Conservation (phyloP, 2,329 filamentous ascomycete species). For the Cryphonectria carpinicola region DNA sequence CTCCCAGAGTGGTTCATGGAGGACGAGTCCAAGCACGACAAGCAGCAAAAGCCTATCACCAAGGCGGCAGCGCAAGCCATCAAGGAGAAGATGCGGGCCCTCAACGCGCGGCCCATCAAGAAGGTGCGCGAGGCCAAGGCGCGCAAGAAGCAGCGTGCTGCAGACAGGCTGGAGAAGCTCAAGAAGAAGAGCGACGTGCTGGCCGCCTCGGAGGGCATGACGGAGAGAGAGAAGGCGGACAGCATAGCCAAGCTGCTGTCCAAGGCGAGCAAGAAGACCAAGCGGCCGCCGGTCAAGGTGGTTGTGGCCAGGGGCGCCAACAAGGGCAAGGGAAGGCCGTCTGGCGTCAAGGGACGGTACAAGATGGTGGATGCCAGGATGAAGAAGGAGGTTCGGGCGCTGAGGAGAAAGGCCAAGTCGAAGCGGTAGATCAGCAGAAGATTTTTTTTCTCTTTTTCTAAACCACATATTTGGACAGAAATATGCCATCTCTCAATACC, state of each 20-base stretch:
- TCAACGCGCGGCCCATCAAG: conserved; percentile 97
- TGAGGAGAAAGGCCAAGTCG: conserved; percentile 79
- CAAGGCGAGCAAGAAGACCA: conserved; percentile 84
- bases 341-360: conserved; percentile 57
- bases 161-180: conserved; percentile 87
- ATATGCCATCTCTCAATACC: neutral
- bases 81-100: conserved; percentile 88
- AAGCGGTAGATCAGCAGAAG: conserved; percentile 51
- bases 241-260: conserved; percentile 81
- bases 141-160: conserved; percentile 95
- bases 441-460: too few species aligned
- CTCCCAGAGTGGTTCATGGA: conserved; percentile 98
- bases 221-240: conserved; percentile 92
- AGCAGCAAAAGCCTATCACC: conserved; percentile 83
- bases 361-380: conserved; percentile 94
- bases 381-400: conserved; percentile 93
- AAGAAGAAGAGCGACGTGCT: conserved; percentile 96
- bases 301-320: conserved; percentile 79
- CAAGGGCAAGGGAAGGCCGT: conserved; percentile 30
- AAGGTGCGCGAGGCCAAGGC: conserved; percentile 97
- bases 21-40: conserved; percentile 84
- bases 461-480: neutral
- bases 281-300: conserved; percentile 79
- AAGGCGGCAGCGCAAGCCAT: conserved; percentile 90
- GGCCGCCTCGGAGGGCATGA: conserved; percentile 87